Evolutionary conservation across 768 basidiomycete genomes (phyloP), one percentile per base, ranked within the genome.

Genomic region (Mycena maculata): DNA sequence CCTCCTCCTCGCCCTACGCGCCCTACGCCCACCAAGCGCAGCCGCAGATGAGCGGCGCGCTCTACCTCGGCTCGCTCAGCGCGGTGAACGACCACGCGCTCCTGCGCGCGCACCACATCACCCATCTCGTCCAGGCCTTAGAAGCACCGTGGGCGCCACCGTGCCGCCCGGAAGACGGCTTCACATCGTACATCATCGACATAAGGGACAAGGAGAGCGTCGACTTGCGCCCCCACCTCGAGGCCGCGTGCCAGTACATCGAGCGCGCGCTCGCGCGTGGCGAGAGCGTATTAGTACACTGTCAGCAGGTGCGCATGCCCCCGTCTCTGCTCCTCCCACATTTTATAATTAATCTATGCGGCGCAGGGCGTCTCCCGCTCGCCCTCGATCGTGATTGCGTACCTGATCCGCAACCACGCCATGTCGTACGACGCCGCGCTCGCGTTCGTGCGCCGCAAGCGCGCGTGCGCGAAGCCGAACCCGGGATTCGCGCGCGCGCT

Each of bases 391-490:
- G 88, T 92, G 63, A 92, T 94, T 65, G 92, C 92, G 48, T 94
- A 92, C 80, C 89, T 94, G 73, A 94, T 94, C 71, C 86, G 88
- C 70, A 85, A 88, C 67, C 86, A 87, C 63, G 88, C 86, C 44
- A 91, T 93, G 90, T 82, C 90, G 11, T 93, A 88, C 76, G 90
- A 92, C 66, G 80, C 82, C 48, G 92, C 92, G 1, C 77, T 83
- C 60, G 80, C 87, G 0, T 84, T 89, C 67, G 83, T 92, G 67
- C 86, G 86, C 70, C 85, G 85, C 60, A 87, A 88, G 69, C 86
- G 92, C 22, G 87, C 91, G 5, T 94, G 92, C 73, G 81, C 89
- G 67, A 91, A 92, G 73, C 92, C 92, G 18, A 94, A 94, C 72
- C 79, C 89, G n/a, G 92, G 90, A 6, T 94, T 93, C 72, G 86